Evolutionary conservation across 257 asterid species (phyloP), one percentile per base, ranked within the genome.

Genomic region (Pogostemon cablin): DNA sequence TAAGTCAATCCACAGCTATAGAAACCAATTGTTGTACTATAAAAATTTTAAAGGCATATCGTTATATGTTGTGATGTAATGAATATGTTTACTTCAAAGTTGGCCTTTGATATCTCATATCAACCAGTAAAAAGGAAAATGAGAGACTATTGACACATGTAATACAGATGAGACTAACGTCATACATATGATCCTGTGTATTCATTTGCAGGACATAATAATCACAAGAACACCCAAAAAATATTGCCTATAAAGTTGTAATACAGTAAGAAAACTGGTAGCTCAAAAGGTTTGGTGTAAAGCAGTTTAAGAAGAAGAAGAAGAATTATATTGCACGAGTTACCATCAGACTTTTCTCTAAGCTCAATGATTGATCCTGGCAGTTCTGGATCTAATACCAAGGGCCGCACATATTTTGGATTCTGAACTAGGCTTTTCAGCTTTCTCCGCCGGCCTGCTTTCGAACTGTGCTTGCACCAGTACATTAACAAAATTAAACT

Each of bases 261-360:
- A 43, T 53, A 38, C 41, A 65, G 4, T 35, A 25, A 25, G 32
- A 58, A 62, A 74, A 53, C n/a, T 71, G 34, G 77, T 12, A 25
- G 62, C 64, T 62, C 37, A 39, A 41, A 48, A 70, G 41, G 50
- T 65, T 55, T 38, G 12, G 34, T 50, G 4, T 9, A 72, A 72
- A 67, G 37, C 34, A 38, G 35, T 57, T 39, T 61, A 70, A 44
- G 55, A 47, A 37, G 35, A 49, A 63, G 37, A 37, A 50, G 40
- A 7, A 54, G 74, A 42, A 75, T 39, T 9, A 42, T 56, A 55
- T 48, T 49, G 74, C 71, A 37, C 15, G 72, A 67, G 67, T 75
- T 88, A 91, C 99, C 98, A 84, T 87, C 87, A 67, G 79, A 80
- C 84, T 84, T 89, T 76, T 81, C 93, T 62, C 82, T 87, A 79